Evolutionary conservation across 495 filamentous ascomycete species (phyloP).

Genomic region (Penicillium coprophilum): DNA sequence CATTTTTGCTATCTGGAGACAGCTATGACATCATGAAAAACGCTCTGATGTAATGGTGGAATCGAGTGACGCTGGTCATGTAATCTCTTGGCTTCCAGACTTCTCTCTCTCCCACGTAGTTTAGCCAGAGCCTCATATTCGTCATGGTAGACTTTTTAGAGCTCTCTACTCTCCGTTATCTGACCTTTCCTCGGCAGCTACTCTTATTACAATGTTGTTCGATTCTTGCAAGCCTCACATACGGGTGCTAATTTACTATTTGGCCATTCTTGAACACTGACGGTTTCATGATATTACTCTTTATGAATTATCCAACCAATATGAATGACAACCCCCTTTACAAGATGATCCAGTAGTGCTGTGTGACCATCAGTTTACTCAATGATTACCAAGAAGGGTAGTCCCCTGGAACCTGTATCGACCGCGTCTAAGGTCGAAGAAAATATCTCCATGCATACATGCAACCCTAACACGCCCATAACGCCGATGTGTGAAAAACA

Average conservation of each 20-base stretch:
- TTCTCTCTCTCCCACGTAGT: no score
- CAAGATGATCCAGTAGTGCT: slow-evolving; percentile 19
- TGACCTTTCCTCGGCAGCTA: no score
- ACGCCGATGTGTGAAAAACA: slow-evolving; percentile 17
- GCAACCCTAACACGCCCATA: slow-evolving; percentile 16
- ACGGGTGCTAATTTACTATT: background rate
- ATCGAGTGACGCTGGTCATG: no score
- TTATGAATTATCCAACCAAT: slow-evolving; percentile 22
- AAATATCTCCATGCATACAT: slow-evolving; percentile 18
- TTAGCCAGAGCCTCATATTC: no score
- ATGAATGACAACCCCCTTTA: slow-evolving; percentile 25
- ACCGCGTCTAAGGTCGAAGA: slow-evolving; percentile 5
- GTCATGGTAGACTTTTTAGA: no score
- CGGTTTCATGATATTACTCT: slow-evolving; percentile 22
- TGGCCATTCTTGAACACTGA: background rate
- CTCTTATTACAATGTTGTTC: background rate
- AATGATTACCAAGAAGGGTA: slow-evolving; percentile 7
- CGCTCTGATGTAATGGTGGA: no score
- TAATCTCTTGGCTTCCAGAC: no score
- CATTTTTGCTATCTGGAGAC: background rate
- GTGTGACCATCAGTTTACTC: slow-evolving; percentile 1
- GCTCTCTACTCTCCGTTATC: no score
- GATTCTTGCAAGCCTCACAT: background rate
- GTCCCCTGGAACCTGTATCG: slow-evolving; percentile 10
- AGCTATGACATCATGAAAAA: background rate